Percentiles rank a stretch among this genome's conserved stretches.
phyloP scores from a whole-genome alignment of 257 asterid species.

The Solanum etuberosum region DNA sequence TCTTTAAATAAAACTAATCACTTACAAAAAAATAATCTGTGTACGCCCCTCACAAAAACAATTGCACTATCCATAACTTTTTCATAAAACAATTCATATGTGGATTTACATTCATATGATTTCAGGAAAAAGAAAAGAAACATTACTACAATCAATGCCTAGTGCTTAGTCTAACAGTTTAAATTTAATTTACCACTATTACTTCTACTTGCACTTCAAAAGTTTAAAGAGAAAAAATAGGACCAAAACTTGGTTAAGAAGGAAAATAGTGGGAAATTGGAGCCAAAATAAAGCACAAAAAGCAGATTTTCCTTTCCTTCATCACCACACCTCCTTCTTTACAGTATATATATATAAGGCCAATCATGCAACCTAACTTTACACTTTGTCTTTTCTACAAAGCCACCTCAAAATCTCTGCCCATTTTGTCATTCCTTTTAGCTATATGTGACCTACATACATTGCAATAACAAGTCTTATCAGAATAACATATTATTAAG shows the following conservation, averaged over 20 bases:
- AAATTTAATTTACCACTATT: not conserved
- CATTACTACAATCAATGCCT: not conserved
- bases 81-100: not conserved
- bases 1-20: not conserved
- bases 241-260: not conserved
- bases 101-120: not conserved
- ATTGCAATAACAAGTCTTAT: not conserved
- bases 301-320: not conserved
- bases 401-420: not conserved
- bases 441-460: not conserved
- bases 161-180: not conserved
- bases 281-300: not conserved
- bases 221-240: not conserved
- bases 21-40: not conserved
- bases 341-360: not conserved
- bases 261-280: not conserved
- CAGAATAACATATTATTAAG: not conserved
- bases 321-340: not conserved
- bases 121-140: not conserved
- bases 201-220: not conserved
- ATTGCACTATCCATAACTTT: not conserved
- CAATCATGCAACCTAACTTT: not conserved
- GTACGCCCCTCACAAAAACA: not conserved
- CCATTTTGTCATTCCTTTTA: not conserved
- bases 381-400: slow-evolving; percentile 2